These are phyloP conservation scores for Plantago elongata DNA, from an alignment of 257 asterid genomes.

Conservation along the genomic window DNA sequence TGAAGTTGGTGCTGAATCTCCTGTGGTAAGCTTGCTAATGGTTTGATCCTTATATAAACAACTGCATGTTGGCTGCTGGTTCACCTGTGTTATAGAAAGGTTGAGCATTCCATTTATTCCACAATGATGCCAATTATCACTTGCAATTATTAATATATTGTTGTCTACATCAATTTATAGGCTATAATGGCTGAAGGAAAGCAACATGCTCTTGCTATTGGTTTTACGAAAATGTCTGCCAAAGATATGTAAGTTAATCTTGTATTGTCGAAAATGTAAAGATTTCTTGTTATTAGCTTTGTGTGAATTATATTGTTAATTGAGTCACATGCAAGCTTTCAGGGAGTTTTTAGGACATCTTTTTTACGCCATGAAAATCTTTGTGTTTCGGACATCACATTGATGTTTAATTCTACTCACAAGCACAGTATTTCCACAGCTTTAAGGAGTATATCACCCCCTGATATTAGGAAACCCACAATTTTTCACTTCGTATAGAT, in stretches of 20 bases:
- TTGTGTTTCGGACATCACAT: too few species aligned
- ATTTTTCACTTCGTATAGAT: too few species aligned
- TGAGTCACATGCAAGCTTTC: slow-evolving; percentile 2
- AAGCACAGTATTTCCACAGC: too few species aligned
- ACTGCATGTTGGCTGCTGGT: slow-evolving; percentile 5
- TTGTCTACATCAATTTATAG: slow-evolving; percentile 31
- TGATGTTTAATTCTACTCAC: too few species aligned
- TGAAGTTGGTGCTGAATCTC: slow-evolving; percentile 80
- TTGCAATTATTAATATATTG: not conserved
- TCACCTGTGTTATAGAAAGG: not conserved
- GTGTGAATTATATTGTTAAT: not conserved
- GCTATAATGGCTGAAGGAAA: slow-evolving; percentile 99
- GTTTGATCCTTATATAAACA: slow-evolving; percentile 14
- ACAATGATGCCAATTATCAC: not conserved
- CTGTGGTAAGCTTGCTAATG: slow-evolving; percentile 57
- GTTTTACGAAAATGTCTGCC: slow-evolving; percentile 93
- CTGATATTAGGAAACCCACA: too few species aligned
- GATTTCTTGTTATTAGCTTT: not conserved
- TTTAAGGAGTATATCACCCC: too few species aligned
- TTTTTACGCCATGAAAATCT: not conserved
- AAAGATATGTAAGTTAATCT: slow-evolving; percentile 71
- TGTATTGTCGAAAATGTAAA: slow-evolving; percentile 11
- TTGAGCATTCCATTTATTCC: not conserved
- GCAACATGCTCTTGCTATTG: slow-evolving; percentile 97
- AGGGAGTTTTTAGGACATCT: slow-evolving; percentile 14